Base-by-base conservation (phyloP, 2,329 filamentous ascomycete species). In the Helotiales sp. region DNA sequence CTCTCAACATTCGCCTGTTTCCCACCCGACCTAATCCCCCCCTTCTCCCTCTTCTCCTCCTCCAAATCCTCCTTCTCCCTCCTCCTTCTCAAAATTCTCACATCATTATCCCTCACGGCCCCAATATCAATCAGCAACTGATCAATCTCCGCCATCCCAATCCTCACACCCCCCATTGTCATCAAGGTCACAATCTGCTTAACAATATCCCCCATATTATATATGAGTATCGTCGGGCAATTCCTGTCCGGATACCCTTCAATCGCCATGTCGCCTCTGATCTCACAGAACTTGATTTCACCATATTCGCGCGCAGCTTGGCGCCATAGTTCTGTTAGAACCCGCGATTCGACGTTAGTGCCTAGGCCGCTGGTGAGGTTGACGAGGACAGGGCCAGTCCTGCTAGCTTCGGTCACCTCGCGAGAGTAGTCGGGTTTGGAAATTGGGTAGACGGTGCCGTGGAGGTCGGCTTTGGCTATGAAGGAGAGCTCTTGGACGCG, bases 261-360 rank as follows among this genome's bases (percentile, higher is more conserved):
- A 73, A 99, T 97, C 66, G 96, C 97, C 81, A 97, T 88, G 76
- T 93, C 90, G 6, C 90, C 96, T 73, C 90, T 87, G 73, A 99
- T 98, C 81, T 98, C 93, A 79, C 95, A 98, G 80, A 99, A 99
- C 81, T 99, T 99, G 79, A 99, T 84, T 71, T 99, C 95, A 22
- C 93, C 93, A 76, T 93, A 99, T 75, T 95, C 93, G 67, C 80
- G 82, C 0, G 96, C 95, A 47, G 96, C 86, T 75, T 93, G 89
- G 40, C 90, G 85, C 94, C 95, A 99, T 22, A 97, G 83, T 76
- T 97, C 91, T 0, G 90, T 89, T 73, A 98, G 81, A 3, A 97
- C 84, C 67, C 91, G 87, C 3, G 93, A 97, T 80, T 98, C 94
- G 37, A 91, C 86, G 75, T 97, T 97, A 61, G 87, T 91, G 59